Evolutionary conservation across 2,329 filamentous ascomycete species (phyloP).

Genomic region (Fusarium tjaetaba): DNA sequence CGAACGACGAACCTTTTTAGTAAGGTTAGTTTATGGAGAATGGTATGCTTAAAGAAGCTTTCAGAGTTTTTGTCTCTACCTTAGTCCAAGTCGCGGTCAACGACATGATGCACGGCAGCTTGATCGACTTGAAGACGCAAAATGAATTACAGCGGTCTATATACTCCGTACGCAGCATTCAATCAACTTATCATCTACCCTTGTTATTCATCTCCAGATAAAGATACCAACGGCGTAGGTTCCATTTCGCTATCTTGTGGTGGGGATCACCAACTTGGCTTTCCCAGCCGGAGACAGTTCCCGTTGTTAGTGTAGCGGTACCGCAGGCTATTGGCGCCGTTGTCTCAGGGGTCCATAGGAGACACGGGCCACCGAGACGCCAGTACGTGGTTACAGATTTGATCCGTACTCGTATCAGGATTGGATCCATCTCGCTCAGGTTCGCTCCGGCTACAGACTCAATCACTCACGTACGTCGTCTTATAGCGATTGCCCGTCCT

Average conservation of each 20-base stretch:
- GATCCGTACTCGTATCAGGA: slow-evolving; percentile 40
- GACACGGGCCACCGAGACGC: slow-evolving; percentile 1
- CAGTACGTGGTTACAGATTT: slow-evolving; percentile 15
- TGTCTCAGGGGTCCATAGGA: slow-evolving; percentile 36
- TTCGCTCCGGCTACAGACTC: slow-evolving; percentile 9
- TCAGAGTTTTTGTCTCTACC: slow-evolving; percentile 12
- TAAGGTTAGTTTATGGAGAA: slow-evolving; percentile 29
- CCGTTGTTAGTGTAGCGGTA: slow-evolving; percentile 41
- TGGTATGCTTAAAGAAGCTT: slow-evolving; percentile 33
- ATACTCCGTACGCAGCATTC: background rate
- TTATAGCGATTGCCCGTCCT: slow-evolving; percentile 1
- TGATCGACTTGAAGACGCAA: background rate
- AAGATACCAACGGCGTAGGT: background rate
- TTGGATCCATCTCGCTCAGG: slow-evolving; percentile 24
- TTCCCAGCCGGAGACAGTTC: slow-evolving; percentile 39
- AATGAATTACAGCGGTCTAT: background rate
- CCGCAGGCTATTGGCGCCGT: slow-evolving; percentile 32
- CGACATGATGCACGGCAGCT: slow-evolving; percentile 9
- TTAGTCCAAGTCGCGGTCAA: background rate
- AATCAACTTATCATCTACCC: background rate
- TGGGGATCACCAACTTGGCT: slow-evolving; percentile 31
- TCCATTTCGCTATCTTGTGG: slow-evolving; percentile 19
- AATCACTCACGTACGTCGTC: background rate
- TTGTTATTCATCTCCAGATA: background rate
- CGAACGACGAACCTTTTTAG: slow-evolving; percentile 23